phyloP scores from a whole-genome alignment of 2,329 filamentous ascomycete genomes.

The Colletotrichum costaricense region DNA sequence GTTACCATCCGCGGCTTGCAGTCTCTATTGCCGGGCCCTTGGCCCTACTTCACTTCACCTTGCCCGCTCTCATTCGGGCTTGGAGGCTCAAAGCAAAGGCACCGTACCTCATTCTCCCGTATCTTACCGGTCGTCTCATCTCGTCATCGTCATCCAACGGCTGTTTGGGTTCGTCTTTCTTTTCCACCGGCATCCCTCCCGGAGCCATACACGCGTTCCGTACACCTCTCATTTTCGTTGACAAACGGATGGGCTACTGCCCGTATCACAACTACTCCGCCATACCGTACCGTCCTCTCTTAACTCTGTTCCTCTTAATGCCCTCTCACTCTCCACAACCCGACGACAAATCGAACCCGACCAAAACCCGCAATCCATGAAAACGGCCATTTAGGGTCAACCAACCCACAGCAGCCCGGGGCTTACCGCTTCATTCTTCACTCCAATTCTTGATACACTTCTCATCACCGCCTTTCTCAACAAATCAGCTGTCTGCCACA shows the following conservation, averaged over 20 bases:
- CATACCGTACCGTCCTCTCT: conserved; percentile 2
- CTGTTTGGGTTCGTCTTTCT: background rate
- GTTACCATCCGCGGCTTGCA: conserved; percentile 1
- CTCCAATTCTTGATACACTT: background rate
- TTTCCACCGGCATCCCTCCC: background rate
- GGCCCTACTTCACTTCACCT: conserved; percentile 4
- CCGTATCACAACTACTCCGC: conserved; percentile 1
- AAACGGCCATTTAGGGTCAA: conserved; percentile 8
- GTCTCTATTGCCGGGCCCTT: background rate
- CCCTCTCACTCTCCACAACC: conserved; percentile 17
- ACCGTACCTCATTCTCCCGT: conserved; percentile 1
- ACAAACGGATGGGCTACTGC: conserved; percentile 20
- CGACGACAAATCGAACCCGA: conserved; percentile 15
- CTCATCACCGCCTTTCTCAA: conserved; percentile 23
- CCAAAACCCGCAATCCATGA: conserved; percentile 17
- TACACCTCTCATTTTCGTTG: background rate
- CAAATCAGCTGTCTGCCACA: conserved; percentile 17
- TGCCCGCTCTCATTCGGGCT: background rate
- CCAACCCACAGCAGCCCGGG: background rate
- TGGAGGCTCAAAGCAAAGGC: background rate
- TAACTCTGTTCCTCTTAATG: background rate
- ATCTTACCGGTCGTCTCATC: conserved; percentile 23
- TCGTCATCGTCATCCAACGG: conserved; percentile 7
- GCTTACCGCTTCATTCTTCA: conserved; percentile 4
- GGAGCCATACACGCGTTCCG: background rate